phyloP scores from a whole-genome alignment of 225 moss, liverwort and hornwort species.

The Lunularia cruciata region DNA sequence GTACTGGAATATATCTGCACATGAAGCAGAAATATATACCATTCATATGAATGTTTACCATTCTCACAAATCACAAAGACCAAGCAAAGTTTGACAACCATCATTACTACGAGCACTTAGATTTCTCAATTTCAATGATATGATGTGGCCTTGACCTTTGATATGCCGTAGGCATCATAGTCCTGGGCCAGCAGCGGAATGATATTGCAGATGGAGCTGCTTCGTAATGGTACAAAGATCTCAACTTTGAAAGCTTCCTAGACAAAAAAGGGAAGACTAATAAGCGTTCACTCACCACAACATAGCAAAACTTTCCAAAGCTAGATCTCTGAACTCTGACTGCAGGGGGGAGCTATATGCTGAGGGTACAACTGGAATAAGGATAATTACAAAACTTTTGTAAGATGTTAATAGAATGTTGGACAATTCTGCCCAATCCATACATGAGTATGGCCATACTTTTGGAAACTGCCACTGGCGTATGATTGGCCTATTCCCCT shows the following conservation, averaged over 20 bases:
- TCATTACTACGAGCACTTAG: slow-evolving; percentile 4
- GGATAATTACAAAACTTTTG: slow-evolving; percentile 35
- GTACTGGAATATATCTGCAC: no score
- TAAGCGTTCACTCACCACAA: not conserved
- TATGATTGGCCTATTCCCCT: slow-evolving; percentile 7
- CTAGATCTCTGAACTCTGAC: slow-evolving; percentile 29
- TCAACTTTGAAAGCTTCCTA: slow-evolving; percentile 35
- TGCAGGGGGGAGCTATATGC: slow-evolving; percentile 13
- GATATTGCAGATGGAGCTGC: slow-evolving; percentile 17
- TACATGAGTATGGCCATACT: slow-evolving; percentile 20
- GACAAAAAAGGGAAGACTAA: slow-evolving; percentile 20
- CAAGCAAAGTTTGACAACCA: no score
- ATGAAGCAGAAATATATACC: no score
- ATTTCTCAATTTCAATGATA: slow-evolving; percentile 5
- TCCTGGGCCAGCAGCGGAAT: slow-evolving; percentile 20
- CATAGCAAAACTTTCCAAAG: slow-evolving; percentile 29
- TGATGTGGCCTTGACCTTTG: slow-evolving; percentile 19
- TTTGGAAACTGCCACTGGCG: slow-evolving; percentile 12
- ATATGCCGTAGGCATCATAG: not conserved
- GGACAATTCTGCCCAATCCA: slow-evolving; percentile 28
- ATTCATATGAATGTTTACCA: no score
- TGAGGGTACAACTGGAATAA: slow-evolving; percentile 27
- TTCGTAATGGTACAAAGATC: slow-evolving; percentile 31
- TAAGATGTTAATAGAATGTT: slow-evolving; percentile 12
- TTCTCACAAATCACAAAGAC: no score